Base-by-base conservation (phyloP, 2,329 filamentous ascomycete species). In the Ascochyta pisi region DNA sequence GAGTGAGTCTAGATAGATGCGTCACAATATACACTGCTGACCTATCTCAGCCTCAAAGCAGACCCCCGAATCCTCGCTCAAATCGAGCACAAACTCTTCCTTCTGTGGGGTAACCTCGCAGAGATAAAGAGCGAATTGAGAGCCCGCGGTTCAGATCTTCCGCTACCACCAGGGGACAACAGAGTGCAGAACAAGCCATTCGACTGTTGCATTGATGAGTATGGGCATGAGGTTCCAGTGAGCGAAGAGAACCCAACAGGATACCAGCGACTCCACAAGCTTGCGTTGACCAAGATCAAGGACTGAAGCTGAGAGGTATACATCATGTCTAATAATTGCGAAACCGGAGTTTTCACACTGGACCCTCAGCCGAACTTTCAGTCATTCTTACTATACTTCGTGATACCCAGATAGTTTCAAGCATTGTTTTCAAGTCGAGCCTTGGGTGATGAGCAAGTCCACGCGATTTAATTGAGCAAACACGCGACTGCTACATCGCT, bases 81-180 rank as follows among this genome's bases (percentile, higher is more conserved):
- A 6, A 76, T 97, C 4, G 83, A 85, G 46, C 85, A 96, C 63
- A 87, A 84, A 64, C 79, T 97, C 51, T 94, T 89, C 70, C 78
- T 86, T 33, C 80, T 97, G 1, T 98, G 94, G 93, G 94, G 94
- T 1, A 85, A 96, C 58, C 79, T 97, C 1, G 58, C 65, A 16
- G 72, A 74, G 41, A 45, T 72, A 23, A 75, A 75, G 37, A 87
- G 93, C 69, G 91, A 96, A 70, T 73, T 79, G 43, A 91, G 90
- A 69, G 48, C 62, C 6, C 46, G 56, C 22, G 62, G 63, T 19
- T 54, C 52, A 15, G 59, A 67, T 34, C 56, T 73, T 31, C 68
- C 69, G 9, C 52, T 72, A 6, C 63, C 67, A 1, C 52, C 60
- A 10, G 68, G 62, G 12, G 69, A 70, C 22, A 57, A 63, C 13